Base-by-base conservation (phyloP, 2,329 filamentous ascomycete species). In the Penicillium sp. region DNA sequence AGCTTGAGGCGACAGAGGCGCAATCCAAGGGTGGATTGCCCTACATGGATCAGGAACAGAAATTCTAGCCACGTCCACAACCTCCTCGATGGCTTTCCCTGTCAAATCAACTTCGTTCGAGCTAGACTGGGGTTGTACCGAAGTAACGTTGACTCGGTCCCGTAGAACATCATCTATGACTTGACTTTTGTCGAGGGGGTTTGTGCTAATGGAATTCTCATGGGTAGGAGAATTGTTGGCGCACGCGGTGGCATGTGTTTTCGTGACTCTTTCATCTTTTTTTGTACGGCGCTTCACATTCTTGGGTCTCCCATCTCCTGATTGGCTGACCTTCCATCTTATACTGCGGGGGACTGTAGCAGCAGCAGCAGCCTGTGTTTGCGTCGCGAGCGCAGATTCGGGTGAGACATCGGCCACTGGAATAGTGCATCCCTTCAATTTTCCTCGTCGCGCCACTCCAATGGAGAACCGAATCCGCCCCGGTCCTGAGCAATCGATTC, bases 401-500 rank as follows among this genome's bases (percentile, higher is more conserved):
- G 52, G 52, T 14, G 56, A n/a, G 5, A 37, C 14, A 11, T 48
- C 53, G n/a, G 48, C 46, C 14, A 61, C 60, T 0, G 64, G 64
- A n/a, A 66, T 58, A 0, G 42, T 30, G 37, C 59, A 60, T 42
- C 67, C 68, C 16, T 65, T 67, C 19, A 67, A 35, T 52, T 58
- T 67, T 6, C 65, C 66, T 7, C 67, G 60, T 2, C 55, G 62
- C 3, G 65, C 65, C 11, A 71, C 52, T 4, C 68, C 68, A 33
- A 63, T 42, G 10, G 69, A 61, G 42, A 76, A 76, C 8, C 73
- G 67, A 43, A 71, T 73, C 48, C 68, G 51, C 0, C 69, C 71
- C 3, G 68, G 64, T 0, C 76, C 75, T 8, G 70, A 71, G 57
- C 76, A 78, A 1, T 63, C 53, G 2, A 77, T 58, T 1, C 73